These are phyloP conservation scores for Pseudoscleropodium purum DNA, from an alignment of 225 moss, liverwort and hornwort species.

Conservation along the genomic window DNA sequence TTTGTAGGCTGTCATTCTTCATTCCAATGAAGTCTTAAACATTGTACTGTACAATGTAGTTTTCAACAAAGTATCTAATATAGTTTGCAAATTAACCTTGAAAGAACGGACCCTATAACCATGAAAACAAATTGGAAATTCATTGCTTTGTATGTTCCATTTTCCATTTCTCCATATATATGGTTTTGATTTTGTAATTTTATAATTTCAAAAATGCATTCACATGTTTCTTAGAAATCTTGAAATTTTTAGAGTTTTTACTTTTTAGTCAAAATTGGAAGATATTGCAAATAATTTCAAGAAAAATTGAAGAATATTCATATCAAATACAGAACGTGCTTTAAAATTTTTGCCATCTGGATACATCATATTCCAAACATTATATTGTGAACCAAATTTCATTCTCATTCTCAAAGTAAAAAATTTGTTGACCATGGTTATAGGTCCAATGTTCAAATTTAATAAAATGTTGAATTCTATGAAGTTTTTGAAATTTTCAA, in stretches of 20 bases:
- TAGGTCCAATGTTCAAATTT: background rate
- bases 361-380: background rate
- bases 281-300: background rate
- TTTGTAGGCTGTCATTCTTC: background rate
- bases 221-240: no score
- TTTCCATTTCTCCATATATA: background rate
- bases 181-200: no score
- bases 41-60: no score
- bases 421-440: rapidly evolving
- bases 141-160: background rate
- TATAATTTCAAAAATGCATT: background rate
- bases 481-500: background rate
- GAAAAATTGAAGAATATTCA: background rate
- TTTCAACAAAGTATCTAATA: background rate
- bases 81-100: no score
- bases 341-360: rapidly evolving
- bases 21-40: background rate
- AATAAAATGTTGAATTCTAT: no score
- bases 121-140: background rate
- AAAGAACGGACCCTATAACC: rapidly evolving
- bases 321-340: background rate
- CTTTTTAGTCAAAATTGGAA: background rate
- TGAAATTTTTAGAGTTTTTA: background rate
- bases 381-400: background rate
- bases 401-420: background rate